These are phyloP conservation scores for Nepenthes alata DNA, from an alignment of 179 eudicot species.

Conservation along the genomic window DNA sequence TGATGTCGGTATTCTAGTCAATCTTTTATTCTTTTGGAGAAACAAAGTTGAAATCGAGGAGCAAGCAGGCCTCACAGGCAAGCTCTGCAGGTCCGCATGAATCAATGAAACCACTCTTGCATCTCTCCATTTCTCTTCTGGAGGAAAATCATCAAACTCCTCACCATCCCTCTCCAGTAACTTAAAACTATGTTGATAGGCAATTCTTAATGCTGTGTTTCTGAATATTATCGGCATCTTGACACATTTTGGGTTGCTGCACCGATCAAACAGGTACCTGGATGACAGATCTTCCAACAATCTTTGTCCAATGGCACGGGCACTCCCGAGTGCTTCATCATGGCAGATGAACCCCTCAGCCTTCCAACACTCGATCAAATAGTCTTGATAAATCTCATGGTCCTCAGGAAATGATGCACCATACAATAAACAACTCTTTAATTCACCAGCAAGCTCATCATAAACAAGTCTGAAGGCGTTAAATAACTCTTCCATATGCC, in stretches of 20 bases:
- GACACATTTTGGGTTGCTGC: constrained; percentile 5
- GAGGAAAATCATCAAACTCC: constrained; percentile 6
- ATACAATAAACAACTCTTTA: constrained; percentile 8
- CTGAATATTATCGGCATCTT: constrained; percentile 9
- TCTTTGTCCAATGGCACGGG: constrained; percentile 5
- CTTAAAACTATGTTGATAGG: constrained; percentile 6
- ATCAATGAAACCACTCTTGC: constrained; percentile 16
- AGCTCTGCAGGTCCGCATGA: constrained; percentile 9
- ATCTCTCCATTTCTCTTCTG: constrained; percentile 8
- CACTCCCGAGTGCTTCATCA: constrained; percentile 5
- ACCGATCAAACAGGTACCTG: constrained; percentile 4
- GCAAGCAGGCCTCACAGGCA: constrained; percentile 22
- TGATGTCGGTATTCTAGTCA: constrained; percentile 16
- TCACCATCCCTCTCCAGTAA: constrained; percentile 8
- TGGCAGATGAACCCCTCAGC: constrained; percentile 11
- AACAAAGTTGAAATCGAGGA: constrained; percentile 24
- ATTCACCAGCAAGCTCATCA: constrained; percentile 2
- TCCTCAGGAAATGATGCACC: constrained; percentile 12
- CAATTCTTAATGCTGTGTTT: constrained; percentile 13
- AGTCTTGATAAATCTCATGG: constrained; percentile 10
- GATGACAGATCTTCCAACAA: constrained; percentile 6
- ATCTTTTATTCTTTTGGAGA: constrained; percentile 20
- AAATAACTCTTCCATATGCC: constrained; percentile 9
- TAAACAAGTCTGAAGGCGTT: constrained; percentile 9
- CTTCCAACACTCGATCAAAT: constrained; percentile 15